These are phyloP conservation scores for Marasmius tenuissimus DNA, from an alignment of 1,284 basidiomycete genomes.

Conservation along the genomic window DNA sequence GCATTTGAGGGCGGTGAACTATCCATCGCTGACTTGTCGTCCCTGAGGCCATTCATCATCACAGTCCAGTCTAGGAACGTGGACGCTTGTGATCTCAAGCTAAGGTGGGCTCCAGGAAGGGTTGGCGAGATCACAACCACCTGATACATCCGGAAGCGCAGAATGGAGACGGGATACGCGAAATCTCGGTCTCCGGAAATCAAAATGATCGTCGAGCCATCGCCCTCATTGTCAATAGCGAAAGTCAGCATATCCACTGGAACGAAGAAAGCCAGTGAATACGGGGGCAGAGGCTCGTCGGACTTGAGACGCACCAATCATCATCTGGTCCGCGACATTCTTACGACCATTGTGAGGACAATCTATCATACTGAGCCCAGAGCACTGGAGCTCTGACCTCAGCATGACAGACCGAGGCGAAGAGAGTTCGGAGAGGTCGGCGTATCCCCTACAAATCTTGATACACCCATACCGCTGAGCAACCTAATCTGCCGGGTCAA, in stretches of 20 bases:
- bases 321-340: conserved; percentile 54
- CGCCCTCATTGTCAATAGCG: conserved; percentile 53
- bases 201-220: conserved; percentile 53
- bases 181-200: conserved; percentile 63
- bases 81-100: conserved; percentile 56
- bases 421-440: conserved; percentile 34
- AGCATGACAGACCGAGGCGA: conserved; percentile 35
- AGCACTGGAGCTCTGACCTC: conserved; percentile 58
- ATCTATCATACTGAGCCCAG: conserved; percentile 58
- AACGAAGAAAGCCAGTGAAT: background rate
- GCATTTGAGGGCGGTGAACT: background rate
- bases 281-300: background rate
- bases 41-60: conserved; percentile 3
- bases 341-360: conserved; percentile 60
- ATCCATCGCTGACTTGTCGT: background rate
- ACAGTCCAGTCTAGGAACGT: conserved; percentile 53
- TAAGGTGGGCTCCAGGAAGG: conserved; percentile 38
- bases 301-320: conserved; percentile 35
- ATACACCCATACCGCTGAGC: conserved; percentile 32
- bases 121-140: conserved; percentile 49
- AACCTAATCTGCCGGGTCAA: too few species aligned
- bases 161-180: conserved; percentile 52
- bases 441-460: conserved; percentile 41
- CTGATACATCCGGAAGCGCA: conserved; percentile 49
- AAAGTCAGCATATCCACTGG: conserved; percentile 61